Evolutionary conservation across 2,329 filamentous ascomycete species (phyloP).

Genomic region (Hypoxylon sp.): DNA sequence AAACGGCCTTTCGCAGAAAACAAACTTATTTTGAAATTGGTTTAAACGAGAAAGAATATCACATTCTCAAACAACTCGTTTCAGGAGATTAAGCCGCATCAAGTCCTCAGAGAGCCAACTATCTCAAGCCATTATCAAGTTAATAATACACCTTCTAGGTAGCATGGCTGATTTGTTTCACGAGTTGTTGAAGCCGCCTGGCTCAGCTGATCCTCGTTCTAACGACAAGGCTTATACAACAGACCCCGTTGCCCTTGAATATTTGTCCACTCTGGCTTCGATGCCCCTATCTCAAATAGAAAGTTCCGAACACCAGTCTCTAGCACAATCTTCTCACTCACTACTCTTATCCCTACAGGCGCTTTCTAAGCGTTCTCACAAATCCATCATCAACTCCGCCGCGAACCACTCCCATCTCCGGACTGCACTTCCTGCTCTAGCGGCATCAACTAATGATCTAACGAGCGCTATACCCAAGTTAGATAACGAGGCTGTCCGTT

Average conservation of each 20-base stretch:
- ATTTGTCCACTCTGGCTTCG: conserved; percentile 83
- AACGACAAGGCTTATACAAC: conserved; percentile 58
- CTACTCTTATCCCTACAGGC: conserved; percentile 86
- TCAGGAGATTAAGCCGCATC: not conserved
- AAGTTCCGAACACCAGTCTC: conserved; percentile 80
- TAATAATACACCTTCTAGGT: not conserved
- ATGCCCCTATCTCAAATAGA: conserved; percentile 81
- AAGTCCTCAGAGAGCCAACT: not conserved
- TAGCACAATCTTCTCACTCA: conserved; percentile 86
- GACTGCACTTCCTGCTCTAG: conserved; percentile 79
- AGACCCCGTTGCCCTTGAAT: conserved; percentile 73
- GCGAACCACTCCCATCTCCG: conserved; percentile 81
- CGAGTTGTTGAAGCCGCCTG: conserved; percentile 77
- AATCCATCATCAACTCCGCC: conserved; percentile 84
- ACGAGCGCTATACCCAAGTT: conserved; percentile 81
- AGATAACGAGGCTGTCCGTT: conserved; percentile 82
- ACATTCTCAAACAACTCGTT: not conserved
- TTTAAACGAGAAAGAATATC: not conserved
- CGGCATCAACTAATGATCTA: conserved; percentile 75
- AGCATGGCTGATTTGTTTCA: conserved; percentile 81
- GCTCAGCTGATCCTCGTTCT: conserved; percentile 62
- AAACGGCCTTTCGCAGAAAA: not conserved
- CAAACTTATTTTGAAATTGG: not conserved
- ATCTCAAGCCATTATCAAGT: not conserved
- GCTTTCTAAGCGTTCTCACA: conserved; percentile 91